A percentile compares a stretch with the other conserved stretches of the same genome.
Conservation (phyloP, 257 asterid species). For the Salvia splendens region DNA sequence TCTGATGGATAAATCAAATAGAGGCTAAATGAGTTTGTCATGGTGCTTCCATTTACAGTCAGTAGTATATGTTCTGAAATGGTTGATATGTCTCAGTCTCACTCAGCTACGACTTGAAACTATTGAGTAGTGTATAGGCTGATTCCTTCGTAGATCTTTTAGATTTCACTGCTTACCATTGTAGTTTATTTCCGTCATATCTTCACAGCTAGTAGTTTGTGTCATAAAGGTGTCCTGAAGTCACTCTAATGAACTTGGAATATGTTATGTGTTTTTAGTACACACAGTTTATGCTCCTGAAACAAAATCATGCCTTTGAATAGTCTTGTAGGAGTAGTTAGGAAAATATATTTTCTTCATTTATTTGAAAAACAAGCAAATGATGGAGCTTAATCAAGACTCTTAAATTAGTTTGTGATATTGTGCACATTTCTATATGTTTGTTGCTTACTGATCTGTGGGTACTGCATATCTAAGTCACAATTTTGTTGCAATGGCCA, state of each 20-base stretch:
- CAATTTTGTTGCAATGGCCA: conserved; percentile 22
- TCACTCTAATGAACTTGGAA: conserved; percentile 2
- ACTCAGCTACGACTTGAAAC: conserved; percentile 1
- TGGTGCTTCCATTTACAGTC: conserved; percentile 13
- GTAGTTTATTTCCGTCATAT: not conserved
- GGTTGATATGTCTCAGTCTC: not conserved
- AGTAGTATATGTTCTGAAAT: not conserved
- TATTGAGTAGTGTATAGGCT: conserved; percentile 10
- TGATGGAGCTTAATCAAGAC: conserved; percentile 9
- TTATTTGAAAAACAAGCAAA: conserved; percentile 4
- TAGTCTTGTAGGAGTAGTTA: conserved; percentile 1
- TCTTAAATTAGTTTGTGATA: conserved; percentile 7
- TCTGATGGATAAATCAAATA: conserved; percentile 15
- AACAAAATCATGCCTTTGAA: not conserved
- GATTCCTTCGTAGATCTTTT: conserved; percentile 6
- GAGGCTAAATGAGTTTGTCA: conserved; percentile 16
- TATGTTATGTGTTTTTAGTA: conserved; percentile 7
- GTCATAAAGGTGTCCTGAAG: conserved; percentile 12
- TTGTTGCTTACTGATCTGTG: conserved; percentile 21
- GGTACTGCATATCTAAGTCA: conserved; percentile 19
- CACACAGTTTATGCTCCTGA: conserved; percentile 21
- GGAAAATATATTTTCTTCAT: conserved; percentile 14
- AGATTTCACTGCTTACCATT: conserved; percentile 9
- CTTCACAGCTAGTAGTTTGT: not conserved
- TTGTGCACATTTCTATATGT: conserved; percentile 15